phyloP scores from a whole-genome alignment of 176 grass and related monocot genomes.

The Elaeis guineensis region DNA sequence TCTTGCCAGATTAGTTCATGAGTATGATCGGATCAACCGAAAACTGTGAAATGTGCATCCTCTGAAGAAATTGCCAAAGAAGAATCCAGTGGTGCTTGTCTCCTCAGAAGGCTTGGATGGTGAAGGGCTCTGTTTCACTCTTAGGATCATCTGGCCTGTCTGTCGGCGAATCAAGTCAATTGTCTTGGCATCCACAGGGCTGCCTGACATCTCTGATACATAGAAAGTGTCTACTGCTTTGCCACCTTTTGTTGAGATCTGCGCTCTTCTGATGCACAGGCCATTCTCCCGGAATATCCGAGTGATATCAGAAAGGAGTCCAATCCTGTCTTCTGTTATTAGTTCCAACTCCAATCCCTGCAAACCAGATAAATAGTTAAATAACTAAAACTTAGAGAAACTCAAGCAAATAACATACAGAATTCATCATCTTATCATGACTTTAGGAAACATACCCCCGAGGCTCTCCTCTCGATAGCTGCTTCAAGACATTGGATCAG shows the following conservation, averaged over 20 bases:
- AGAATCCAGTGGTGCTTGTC: background rate
- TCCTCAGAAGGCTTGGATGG: conserved; percentile 2
- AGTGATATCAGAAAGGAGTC: conserved; percentile 14
- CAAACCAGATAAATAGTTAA: background rate
- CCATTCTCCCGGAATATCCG: conserved; percentile 18
- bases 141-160: background rate
- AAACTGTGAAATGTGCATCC: conserved; percentile 2
- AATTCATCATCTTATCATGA: background rate
- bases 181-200: conserved; percentile 9
- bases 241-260: background rate
- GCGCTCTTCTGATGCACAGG: conserved; percentile 1
- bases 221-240: conserved; percentile 7
- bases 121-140: conserved; percentile 5
- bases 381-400: background rate
- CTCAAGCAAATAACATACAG: background rate
- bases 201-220: conserved; percentile 9
- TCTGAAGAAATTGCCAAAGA: conserved; percentile 4
- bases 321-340: conserved; percentile 1
- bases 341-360: conserved; percentile 14
- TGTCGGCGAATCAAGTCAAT: background rate
- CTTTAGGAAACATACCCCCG: background rate
- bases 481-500: conserved; percentile 14
- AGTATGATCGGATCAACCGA: background rate
- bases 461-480: conserved; percentile 15
- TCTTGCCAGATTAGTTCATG: background rate